Evolutionary conservation across 2,329 filamentous ascomycete genomes (phyloP), one percentile per base, ranked within the genome.

Genomic region (Colletotrichum sp.): DNA sequence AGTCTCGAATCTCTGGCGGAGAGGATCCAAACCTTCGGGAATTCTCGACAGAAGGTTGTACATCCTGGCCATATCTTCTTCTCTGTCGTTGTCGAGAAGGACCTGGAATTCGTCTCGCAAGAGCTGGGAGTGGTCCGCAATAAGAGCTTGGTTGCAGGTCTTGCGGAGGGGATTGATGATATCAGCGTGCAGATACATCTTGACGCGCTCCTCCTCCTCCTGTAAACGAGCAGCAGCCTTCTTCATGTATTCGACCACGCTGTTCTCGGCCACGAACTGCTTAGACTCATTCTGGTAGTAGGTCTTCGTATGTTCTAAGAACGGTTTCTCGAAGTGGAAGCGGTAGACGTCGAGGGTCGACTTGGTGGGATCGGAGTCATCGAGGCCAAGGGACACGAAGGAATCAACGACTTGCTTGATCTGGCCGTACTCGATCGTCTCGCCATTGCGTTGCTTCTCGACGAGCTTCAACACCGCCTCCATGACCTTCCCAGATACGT

Each of bases 171-270:
- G 93, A 9, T 93, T 87, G 79, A 95, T 94, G 74, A 99, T 98
- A 84, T 99, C 97, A 44, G 93, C 92, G 81, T 99, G 95, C 62
- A 99, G 90, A 82, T 98, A 99, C 82, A 99, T 92, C 79, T 93
- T 93, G 12, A 99, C 97, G 30, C 97, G 95, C 82, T 96, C 95
- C 86, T 98, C 97, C 85, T 99, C 97, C 85, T 99, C 97, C 9
- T 95, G 92, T 76, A 99, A 87, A 36, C 97, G 93, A 57, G 92
- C 87, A 86, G 99, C 96, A 1, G 97, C 98, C 90, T 99, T 99
- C 89, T 99, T 99, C 97, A 99, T 99, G 86, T 99, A 99, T 83
- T 99, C 97, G 39, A 99, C 96, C 6, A 99, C 96, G 78, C 95
- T 98, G 84, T 99, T 99, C 84, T 99, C 96, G 13, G 96, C 95